Evolutionary conservation across 306 rosid genomes (phyloP).

Genomic region (Lupinus albus): DNA sequence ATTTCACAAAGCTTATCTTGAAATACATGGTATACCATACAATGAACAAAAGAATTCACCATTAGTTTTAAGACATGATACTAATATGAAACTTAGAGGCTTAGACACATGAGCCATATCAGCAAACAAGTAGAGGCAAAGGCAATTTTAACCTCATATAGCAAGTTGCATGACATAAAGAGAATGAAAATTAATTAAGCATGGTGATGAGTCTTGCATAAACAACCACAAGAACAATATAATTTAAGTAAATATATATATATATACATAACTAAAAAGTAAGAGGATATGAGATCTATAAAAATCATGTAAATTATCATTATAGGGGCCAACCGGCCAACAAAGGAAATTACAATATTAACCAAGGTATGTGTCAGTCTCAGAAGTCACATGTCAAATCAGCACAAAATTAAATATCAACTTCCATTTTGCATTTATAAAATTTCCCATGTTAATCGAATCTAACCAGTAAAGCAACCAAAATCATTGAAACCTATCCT

Average conservation of each 20-base stretch:
- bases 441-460: not conserved
- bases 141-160: not conserved
- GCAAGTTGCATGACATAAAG: not conserved
- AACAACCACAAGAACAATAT: not conserved
- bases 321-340: not conserved
- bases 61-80: not conserved
- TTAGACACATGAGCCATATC: not conserved
- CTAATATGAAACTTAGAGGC: no score
- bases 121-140: not conserved
- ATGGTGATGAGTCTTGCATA: not conserved
- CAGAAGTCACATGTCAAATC: not conserved
- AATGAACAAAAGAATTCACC: not conserved
- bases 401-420: not conserved
- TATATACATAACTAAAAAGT: not conserved
- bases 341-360: not conserved
- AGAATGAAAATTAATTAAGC: not conserved
- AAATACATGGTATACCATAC: constrained; percentile 24
- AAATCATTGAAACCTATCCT: not conserved
- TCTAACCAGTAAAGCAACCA: constrained; percentile 1
- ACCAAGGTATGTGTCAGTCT: not conserved
- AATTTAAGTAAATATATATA: not conserved
- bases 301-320: not conserved
- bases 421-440: not conserved
- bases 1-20: not conserved
- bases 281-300: not conserved